Evolutionary conservation across 1,284 basidiomycete genomes (phyloP), one percentile per base, ranked within the genome.

Genomic region (Ustanciosporium gigantosporum): DNA sequence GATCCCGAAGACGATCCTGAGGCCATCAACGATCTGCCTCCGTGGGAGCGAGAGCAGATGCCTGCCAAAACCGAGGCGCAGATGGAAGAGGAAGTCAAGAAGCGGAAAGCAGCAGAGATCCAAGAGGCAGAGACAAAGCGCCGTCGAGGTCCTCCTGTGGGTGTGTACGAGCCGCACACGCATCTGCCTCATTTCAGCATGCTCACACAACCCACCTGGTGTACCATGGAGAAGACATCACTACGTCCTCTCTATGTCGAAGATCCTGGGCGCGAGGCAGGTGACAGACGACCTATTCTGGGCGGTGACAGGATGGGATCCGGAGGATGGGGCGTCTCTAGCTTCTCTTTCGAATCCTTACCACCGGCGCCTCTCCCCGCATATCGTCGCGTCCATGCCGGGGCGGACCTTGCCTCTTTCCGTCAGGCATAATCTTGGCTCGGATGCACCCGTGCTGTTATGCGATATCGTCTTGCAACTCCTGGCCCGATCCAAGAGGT

Each of bases 131-230:
- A 52, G 11, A 25, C 49, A 15, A 50, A 58, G 35, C 60, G 59
- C 25, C 57, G 42, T n/a, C 41, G 41, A 15, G 57, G 58, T n/a
- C 69, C 71, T 11, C 73, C 74, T 4, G 36, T 76, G 9, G 75
- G 74, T 31, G 44, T 77, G 16, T 76, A 72, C 50, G 75, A 77
- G 32, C 75, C 75, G 21, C 52, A 66, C 23, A 77, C 75, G 17
- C 65, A 74, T 44, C 38, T 59, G 15, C 51, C 68, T 20, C 73
- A 75, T 40, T 60, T 70, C 27, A 48, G 58, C 16, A 25, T 46
- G 1, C 34, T 51, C 35, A 70, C 71, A 2, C 74, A 77, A 53
- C 71, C 74, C 1, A 48, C 41, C 1, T 48, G 48, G 21, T 70
- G 73, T 1, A 22, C 31, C 1, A 25, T 64, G 8, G 50, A 58